A percentile compares a stretch with the other conserved stretches of the same genome.
Conservation (phyloP, 2,329 filamentous ascomycete species). For the Beauveria caledonica region DNA sequence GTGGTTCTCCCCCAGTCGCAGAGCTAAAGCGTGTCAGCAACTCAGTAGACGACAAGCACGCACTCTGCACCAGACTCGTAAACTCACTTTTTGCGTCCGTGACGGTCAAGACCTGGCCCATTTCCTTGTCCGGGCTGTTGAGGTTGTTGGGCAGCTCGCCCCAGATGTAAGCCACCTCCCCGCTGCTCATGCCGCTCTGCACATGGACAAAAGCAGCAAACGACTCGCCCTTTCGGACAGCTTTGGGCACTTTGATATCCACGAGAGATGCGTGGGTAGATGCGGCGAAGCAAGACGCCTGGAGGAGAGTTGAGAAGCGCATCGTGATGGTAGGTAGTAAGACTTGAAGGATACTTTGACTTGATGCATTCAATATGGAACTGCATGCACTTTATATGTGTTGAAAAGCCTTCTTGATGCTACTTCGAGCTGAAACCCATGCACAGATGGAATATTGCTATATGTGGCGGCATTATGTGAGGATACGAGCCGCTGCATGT, state of each 20-base stretch:
- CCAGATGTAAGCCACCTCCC: conserved; percentile 6
- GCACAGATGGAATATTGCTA: not conserved
- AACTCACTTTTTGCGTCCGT: conserved; percentile 4
- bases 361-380: not conserved
- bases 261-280: conserved; percentile 2
- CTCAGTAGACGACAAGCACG: no score
- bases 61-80: no score
- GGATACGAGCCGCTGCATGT: not conserved
- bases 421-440: not conserved
- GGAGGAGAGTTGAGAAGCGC: not conserved
- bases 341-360: not conserved
- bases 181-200: conserved; percentile 7
- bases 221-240: conserved; percentile 2
- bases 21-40: not conserved
- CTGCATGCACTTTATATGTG: not conserved
- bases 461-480: not conserved
- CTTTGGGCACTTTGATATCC: conserved; percentile 4
- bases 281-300: not conserved
- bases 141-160: conserved; percentile 3
- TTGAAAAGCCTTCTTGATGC: not conserved
- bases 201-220: conserved; percentile 7
- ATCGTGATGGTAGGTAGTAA: not conserved
- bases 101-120: conserved; percentile 5
- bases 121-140: not conserved
- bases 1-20: not conserved